A percentile compares a stretch with the other conserved stretches of the same genome.
These are phyloP conservation scores for Monosporozyma aerobia DNA, from an alignment of 805 yeast species.

Conservation along the genomic window DNA sequence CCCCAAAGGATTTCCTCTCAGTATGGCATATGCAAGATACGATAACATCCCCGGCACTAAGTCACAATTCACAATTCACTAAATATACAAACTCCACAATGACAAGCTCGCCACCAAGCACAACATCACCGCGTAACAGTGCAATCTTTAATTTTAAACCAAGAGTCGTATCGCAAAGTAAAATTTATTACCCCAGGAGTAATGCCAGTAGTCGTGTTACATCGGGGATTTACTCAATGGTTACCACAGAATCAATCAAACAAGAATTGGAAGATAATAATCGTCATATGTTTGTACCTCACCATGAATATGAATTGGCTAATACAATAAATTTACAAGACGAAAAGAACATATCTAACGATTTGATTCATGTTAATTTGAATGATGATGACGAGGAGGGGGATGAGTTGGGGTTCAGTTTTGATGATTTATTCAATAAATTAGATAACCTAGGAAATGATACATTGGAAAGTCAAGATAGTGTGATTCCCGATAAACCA, in stretches of 20 bases:
- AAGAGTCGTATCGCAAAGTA: slow-evolving; percentile 10
- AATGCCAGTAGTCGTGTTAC: neutral
- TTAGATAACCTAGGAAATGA: neutral
- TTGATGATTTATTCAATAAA: neutral
- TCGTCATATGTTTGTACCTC: neutral
- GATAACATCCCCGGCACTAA: slow-evolving; percentile 7
- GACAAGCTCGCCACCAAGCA: slow-evolving; percentile 7
- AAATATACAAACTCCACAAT: slow-evolving; percentile 14
- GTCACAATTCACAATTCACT: slow-evolving; percentile 22
- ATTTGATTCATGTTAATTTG: neutral
- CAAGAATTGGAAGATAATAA: neutral
- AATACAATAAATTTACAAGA: neutral
- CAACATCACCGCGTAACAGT: neutral
- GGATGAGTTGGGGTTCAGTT: neutral
- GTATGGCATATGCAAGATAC: slow-evolving; percentile 26
- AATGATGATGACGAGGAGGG: neutral
- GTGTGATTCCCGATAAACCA: neutral
- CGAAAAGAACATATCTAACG: neutral
- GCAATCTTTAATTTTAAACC: slow-evolving; percentile 22
- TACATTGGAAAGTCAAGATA: neutral
- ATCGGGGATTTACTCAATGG: neutral
- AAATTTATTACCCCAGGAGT: slow-evolving; percentile 5
- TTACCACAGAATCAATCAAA: neutral
- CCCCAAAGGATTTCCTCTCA: slow-evolving; percentile 18
- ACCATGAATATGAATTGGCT: neutral